Base-by-base conservation (phyloP, 495 filamentous ascomycete species). In the Elasticomyces elasticus region DNA sequence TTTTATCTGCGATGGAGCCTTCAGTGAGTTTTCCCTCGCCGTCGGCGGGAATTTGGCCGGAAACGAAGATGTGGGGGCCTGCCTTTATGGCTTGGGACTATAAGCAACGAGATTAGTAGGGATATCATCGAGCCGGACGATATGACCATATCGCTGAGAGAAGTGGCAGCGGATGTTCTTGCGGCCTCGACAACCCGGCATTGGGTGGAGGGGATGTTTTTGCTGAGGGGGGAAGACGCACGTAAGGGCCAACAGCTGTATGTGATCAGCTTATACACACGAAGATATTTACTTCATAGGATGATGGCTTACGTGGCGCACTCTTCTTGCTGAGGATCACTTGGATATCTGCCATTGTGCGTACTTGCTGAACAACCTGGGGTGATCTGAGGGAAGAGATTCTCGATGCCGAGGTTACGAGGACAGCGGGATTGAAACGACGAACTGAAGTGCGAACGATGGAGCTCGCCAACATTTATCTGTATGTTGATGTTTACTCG, bases 21-120 rank as follows among this genome's bases (percentile, higher is more conserved):
- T 81, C 67, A 53, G 92, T 71, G 15, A 94, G 77, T 61, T 83
- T 83, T 58, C 87, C 89, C 49, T 78, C 60, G 59, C 79, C 71
- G 66, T 89, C 84, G 57, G 84, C 84, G 58, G 89, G 91, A 61
- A 96, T 89, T 69, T 92, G 89, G 65, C 91, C 91, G 5, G 91
- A 96, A 72, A 89, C 83, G 77, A 87, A 97, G 74, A 96, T 84
- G 61, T 83, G 76, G 45, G 78, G 78, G 52, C 86, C 82, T 51
- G 89, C 89, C 60, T 81, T 81, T 74, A 95, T 84, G 62, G 88
- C 88, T 75, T 95, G 91, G 63, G 89, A 87, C 87, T 95, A 65
- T 51, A n/a, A 3, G 2, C 37, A n/a, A n/a, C n/a, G n/a, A n/a
- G n/a, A n/a, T n/a, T n/a, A n/a, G n/a, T n/a, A n/a, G n/a, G n/a